Conservation (phyloP, 2,329 filamentous ascomycete species). For the Stachybotrys echinatus region DNA sequence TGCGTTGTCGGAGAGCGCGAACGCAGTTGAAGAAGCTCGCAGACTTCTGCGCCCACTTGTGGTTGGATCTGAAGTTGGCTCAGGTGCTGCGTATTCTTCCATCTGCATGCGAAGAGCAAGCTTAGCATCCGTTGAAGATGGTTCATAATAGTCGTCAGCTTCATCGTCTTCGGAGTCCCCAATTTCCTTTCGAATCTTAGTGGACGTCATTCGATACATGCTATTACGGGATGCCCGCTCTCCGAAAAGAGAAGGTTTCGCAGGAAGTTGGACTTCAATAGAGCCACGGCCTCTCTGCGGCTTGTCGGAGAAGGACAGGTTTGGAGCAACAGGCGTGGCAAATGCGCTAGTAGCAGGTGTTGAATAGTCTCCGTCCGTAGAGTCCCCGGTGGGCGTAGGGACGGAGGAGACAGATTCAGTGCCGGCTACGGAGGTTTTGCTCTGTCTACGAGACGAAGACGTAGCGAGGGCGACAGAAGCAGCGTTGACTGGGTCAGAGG, state of each 20-base stretch:
- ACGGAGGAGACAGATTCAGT: slow-evolving; percentile 26
- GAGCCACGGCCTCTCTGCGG: slow-evolving; percentile 1
- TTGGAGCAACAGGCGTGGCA: slow-evolving; percentile 25
- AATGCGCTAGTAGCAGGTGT: slow-evolving; percentile 31
- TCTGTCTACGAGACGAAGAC: slow-evolving; percentile 7
- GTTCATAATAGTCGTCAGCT: background rate
- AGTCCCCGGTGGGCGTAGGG: slow-evolving; percentile 20
- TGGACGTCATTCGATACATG: slow-evolving; percentile 38
- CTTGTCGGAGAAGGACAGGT: slow-evolving; percentile 1
- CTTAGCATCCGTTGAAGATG: slow-evolving; percentile 17
- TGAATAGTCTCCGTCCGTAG: slow-evolving; percentile 25
- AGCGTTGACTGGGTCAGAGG: too few relatives aligned
- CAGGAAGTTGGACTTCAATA: slow-evolving; percentile 24
- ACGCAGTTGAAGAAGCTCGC: background rate
- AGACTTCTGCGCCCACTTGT: slow-evolving; percentile 4
- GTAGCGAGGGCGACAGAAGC: slow-evolving; percentile 4
- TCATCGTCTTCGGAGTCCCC: slow-evolving; percentile 35
- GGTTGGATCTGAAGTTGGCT: slow-evolving; percentile 2
- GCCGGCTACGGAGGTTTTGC: slow-evolving; percentile 9
- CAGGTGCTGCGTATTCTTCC: slow-evolving; percentile 21
- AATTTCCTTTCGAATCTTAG: slow-evolving; percentile 39
- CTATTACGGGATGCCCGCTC: slow-evolving; percentile 31
- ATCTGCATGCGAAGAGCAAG: slow-evolving; percentile 28
- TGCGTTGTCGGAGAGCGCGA: background rate
- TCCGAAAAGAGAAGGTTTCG: slow-evolving; percentile 12